Evolutionary conservation across 148 eudicot species (phyloP).

Genomic region (Salicornia ramosissima): DNA sequence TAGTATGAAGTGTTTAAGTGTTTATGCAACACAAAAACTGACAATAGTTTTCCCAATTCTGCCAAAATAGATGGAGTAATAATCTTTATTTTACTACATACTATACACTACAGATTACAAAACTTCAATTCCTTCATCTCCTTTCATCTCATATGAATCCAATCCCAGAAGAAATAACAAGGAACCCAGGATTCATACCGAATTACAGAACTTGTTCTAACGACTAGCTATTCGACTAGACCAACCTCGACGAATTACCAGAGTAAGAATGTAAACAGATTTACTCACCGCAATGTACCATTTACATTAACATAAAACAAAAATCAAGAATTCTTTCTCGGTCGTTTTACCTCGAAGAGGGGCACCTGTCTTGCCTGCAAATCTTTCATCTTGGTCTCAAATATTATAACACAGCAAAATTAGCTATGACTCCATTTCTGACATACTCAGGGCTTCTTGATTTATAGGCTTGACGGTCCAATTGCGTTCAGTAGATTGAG

Average conservation of each 20-base stretch:
- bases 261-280: neutral
- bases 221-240: neutral
- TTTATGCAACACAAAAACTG: too few relatives aligned
- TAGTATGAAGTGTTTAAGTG: too few relatives aligned
- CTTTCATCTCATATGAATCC: neutral
- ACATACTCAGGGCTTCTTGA: conserved; percentile 32
- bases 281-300: neutral
- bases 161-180: too few relatives aligned
- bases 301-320: conserved; percentile 7
- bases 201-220: neutral
- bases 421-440: conserved; percentile 23
- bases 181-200: neutral
- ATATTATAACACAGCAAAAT: neutral
- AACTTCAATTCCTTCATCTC: neutral
- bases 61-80: too few relatives aligned
- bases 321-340: neutral
- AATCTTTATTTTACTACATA: too few relatives aligned
- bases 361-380: neutral
- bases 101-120: neutral
- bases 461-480: conserved; percentile 58
- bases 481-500: conserved; percentile 34
- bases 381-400: neutral
- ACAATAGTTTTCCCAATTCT: too few relatives aligned
- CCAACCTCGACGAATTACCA: neutral
- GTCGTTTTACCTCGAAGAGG: neutral